These are phyloP conservation scores for Aspergillus glaucus DNA, from an alignment of 2,329 filamentous ascomycete genomes.

Conservation along the genomic window DNA sequence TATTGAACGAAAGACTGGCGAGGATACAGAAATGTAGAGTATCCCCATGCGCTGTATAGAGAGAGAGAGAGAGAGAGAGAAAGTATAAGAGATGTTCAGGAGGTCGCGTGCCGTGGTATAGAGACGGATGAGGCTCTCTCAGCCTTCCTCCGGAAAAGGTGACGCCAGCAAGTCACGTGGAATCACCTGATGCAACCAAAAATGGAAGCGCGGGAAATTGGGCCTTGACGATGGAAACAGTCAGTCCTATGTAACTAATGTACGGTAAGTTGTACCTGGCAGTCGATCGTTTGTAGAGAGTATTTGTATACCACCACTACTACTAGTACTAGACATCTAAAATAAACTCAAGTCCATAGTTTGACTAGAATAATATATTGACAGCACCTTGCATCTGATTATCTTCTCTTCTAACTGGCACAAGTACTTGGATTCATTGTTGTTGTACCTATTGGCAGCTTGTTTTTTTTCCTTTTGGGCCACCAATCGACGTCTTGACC, in stretches of 20 bases:
- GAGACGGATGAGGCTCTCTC: not conserved
- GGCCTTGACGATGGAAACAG: not conserved
- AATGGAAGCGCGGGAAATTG: slow-evolving; percentile 2
- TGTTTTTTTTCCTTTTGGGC: not conserved
- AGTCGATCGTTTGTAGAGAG: not conserved
- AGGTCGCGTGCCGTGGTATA: not conserved
- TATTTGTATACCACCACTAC: no score
- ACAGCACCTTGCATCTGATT: not conserved
- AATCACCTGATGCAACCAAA: slow-evolving; percentile 3
- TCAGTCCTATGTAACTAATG: no score
- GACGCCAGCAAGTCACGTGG: slow-evolving; percentile 9
- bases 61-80: not conserved
- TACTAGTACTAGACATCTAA: not conserved
- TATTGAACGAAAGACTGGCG: no score
- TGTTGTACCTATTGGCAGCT: not conserved
- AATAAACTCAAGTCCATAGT: not conserved
- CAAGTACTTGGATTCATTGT: not conserved
- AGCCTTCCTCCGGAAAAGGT: slow-evolving; percentile 2
- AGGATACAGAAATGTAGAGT: not conserved
- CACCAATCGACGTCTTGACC: not conserved
- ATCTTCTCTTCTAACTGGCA: not conserved
- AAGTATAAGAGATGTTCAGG: not conserved
- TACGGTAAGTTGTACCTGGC: not conserved
- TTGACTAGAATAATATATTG: not conserved
- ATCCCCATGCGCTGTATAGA: not conserved